Base-by-base conservation (phyloP, 2,329 filamentous ascomycete genomes). In the Fusarium devonianum region DNA sequence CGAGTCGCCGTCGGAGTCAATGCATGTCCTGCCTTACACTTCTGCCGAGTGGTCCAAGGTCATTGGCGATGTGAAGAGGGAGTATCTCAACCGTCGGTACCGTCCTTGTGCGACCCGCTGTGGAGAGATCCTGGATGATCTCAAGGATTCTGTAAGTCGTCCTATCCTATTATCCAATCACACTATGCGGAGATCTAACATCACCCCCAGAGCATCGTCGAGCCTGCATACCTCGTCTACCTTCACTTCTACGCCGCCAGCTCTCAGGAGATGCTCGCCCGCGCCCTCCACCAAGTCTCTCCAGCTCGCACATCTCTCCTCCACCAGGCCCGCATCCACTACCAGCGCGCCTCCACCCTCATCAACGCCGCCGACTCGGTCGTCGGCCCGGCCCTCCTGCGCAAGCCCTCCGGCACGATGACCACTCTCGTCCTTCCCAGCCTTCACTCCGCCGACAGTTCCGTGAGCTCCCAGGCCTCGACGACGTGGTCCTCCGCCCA, bases 221-320 rank as follows among this genome's bases (percentile, higher is more conserved):
- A 83, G 62, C 78, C 80, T 2, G 71, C 79, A 6, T 79, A 84
- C 61, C 71, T 83, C 23, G 79, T 85, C 56, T 84, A 83, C 52
- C 73, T 85, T 5, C 77, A 83, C 64, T 84, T 85, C 65, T 85
- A 84, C 53, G 82, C 81, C n/a, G 82, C 82, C 14, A 78, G 75
- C n/a, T 79, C 82, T 11, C 74, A 82, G 30, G 82, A 85, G 61
- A 78, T 79, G 71, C 80, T 81, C 58, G 80, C 80, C 1, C 74
- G 76, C 19, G 72, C 75, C 25, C 69, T 83, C 7, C 74, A 75
- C 12, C 68, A 73, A 9, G 73, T 73, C 2, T 78, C 78, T 0
- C 66, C 74, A 3, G 73, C 78, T 53, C 78, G 80, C 33, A 69
- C 69, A 23, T 75, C 67, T 43, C 71, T 85, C 6, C 72, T 85